Evolutionary conservation across 805 yeast species (phyloP), one percentile per base, ranked within the genome.

Genomic region (Spathaspora gorwiae): DNA sequence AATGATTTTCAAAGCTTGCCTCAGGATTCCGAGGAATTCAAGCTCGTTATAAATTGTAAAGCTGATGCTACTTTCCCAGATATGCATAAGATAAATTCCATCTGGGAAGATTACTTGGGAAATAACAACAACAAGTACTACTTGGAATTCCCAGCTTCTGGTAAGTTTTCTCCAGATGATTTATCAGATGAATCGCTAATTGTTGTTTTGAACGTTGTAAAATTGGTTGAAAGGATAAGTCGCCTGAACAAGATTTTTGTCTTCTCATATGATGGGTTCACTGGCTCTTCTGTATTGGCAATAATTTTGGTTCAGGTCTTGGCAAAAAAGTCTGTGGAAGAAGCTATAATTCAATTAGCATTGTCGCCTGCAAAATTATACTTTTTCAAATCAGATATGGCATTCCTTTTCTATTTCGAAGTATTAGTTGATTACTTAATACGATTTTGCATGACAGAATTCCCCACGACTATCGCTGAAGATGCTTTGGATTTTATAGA

Each of bases 31-130:
- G 2, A 60, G 70, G 44, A 32, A 26, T 81, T 84, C 80, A 70
- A 68, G 36, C 53, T 81, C 11, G 76, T 75, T 49, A 64, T 83
- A 13, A 72, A 75, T 51, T 84, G 90, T 61, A 73, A 75, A 45
- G 87, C 79, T 47, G 78, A 78, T 24, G 76, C 80, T 0, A 46
- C 60, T 3, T 75, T 82, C 45, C 86, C 87, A 1, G 52, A 65
- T 2, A 54, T 73, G 12, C 54, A 57, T 1, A 64, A 62, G 7
- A 55, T 80, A 33, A 55, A 54, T 12, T 40, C 48, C 3, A 36
- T 53, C 7, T 49, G 52, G 48, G 37, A 45, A 6, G 43, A 45
- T 35, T 45, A 37, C 26, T 33, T 30, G 29, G 39, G 14, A 4
- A 42, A 38, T 39, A 30, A 31, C 15, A 29, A 39, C 5, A 42